Conservation (phyloP, 495 filamentous ascomycete species). For the Melanomma pulvis-pyrius region DNA sequence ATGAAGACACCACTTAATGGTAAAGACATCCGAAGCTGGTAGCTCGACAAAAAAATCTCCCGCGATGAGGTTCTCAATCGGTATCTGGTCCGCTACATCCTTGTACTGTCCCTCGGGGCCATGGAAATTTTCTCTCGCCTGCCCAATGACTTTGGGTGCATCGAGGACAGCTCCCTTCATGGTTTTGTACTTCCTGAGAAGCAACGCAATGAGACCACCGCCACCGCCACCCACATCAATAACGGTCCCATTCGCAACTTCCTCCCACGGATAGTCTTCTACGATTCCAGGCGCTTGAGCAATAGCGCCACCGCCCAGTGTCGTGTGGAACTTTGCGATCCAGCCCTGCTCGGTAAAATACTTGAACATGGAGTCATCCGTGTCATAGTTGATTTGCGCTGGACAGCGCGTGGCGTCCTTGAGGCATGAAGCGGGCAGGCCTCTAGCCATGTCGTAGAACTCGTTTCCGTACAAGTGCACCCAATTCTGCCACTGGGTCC, state of each 20-base stretch:
- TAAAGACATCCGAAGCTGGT: conserved; percentile 34
- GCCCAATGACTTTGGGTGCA: conserved; percentile 7
- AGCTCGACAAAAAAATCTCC: conserved; percentile 41
- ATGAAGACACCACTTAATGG: conserved; percentile 44
- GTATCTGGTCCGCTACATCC: conserved; percentile 14
- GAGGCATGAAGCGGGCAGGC: conserved; percentile 33
- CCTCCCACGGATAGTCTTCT: conserved; percentile 44
- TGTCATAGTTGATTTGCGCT: conserved; percentile 44
- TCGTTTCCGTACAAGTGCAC: conserved; percentile 43
- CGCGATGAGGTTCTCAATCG: conserved; percentile 19
- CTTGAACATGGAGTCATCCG: conserved; percentile 43
- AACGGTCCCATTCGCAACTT: conserved; percentile 26
- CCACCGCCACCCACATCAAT: conserved; percentile 36
- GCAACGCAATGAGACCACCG: conserved; percentile 26
- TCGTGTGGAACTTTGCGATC: conserved; percentile 40
- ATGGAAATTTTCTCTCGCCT: conserved; percentile 18
- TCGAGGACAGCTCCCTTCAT: conserved; percentile 30
- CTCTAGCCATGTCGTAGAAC: conserved; percentile 46
- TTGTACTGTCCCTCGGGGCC: conserved; percentile 8
- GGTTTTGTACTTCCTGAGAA: conserved; percentile 12
- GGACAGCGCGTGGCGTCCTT: conserved; percentile 17
- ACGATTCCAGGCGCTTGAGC: conserved; percentile 45
- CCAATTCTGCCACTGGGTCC: conserved; percentile 47
- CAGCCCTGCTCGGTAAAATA: conserved; percentile 42
- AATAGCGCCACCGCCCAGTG: conserved; percentile 41